These are phyloP conservation scores for Aspergillus oerlinghausenensis DNA, from an alignment of 2,329 filamentous ascomycete species.

Conservation along the genomic window DNA sequence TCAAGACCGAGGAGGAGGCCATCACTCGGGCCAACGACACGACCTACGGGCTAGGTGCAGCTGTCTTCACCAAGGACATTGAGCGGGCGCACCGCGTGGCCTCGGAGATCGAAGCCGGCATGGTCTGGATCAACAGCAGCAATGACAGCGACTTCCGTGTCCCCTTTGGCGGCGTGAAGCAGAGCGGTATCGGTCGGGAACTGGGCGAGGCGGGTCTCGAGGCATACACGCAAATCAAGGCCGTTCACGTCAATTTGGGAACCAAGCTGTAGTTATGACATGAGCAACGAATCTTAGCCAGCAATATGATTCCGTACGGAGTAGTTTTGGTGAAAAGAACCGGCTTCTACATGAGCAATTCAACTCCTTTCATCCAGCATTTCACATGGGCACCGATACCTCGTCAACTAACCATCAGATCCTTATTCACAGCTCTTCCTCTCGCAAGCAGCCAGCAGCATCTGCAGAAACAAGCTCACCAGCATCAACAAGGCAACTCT, in stretches of 20 bases:
- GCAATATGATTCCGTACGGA: too few relatives aligned
- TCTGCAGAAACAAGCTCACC: background rate
- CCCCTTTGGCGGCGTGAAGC: constrained; percentile 61
- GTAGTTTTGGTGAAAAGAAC: too few relatives aligned
- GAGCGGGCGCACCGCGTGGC: constrained; percentile 56
- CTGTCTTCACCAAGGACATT: constrained; percentile 51
- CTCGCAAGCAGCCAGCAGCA: too few relatives aligned
- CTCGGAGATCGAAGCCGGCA: constrained; percentile 59
- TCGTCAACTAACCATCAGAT: background rate
- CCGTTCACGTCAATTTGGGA: constrained; percentile 45
- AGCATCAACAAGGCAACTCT: background rate
- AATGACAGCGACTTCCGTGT: constrained; percentile 46
- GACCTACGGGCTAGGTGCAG: constrained; percentile 32
- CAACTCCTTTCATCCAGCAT: background rate
- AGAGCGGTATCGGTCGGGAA: constrained; percentile 59
- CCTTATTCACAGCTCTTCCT: background rate
- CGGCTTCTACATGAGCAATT: background rate
- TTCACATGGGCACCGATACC: too few relatives aligned
- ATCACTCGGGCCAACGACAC: constrained; percentile 55
- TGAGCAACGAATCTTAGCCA: background rate
- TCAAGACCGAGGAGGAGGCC: constrained; percentile 57
- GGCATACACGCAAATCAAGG: constrained; percentile 59
- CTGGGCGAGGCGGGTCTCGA: constrained; percentile 57
- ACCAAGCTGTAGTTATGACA: constrained; percentile 28
- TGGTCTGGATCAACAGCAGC: constrained; percentile 66